Conservation (phyloP, 2,329 filamentous ascomycete species). For the Penicillium sp. region DNA sequence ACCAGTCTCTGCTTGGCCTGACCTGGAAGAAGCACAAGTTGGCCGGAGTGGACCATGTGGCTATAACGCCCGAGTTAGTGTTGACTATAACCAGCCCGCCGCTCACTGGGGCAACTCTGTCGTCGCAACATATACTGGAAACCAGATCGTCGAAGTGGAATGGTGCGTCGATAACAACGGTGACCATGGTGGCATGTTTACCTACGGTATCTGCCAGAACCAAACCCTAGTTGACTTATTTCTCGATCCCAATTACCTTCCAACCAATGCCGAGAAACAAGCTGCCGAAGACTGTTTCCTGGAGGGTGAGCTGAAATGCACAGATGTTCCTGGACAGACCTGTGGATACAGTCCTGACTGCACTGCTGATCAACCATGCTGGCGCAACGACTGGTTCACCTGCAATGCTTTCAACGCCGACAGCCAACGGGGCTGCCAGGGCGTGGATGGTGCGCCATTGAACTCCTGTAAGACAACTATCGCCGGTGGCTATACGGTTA, state of each 20-base stretch:
- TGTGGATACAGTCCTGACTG: conserved; percentile 53
- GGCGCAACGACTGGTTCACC: conserved; percentile 55
- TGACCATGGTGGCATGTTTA: conserved; percentile 58
- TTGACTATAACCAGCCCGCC: conserved; percentile 53
- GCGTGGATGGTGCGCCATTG: conserved; percentile 46
- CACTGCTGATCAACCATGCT: conserved; percentile 44
- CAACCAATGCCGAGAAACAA: conserved; percentile 53
- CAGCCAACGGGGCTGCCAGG: conserved; percentile 32
- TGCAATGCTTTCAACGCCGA: conserved; percentile 33
- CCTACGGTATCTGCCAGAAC: conserved; percentile 54
- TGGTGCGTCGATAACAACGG: conserved; percentile 60
- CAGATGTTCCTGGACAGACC: conserved; percentile 49
- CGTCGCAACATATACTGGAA: conserved; percentile 47
- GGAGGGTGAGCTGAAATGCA: conserved; percentile 48
- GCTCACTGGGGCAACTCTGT: conserved; percentile 45
- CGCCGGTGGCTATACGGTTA: conserved; percentile 53
- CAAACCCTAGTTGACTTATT: conserved; percentile 53
- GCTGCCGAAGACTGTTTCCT: conserved; percentile 54
- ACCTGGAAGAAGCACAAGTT: conserved; percentile 46
- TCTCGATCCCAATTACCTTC: conserved; percentile 47
- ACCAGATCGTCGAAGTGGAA: conserved; percentile 49
- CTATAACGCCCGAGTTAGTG: conserved; percentile 52
- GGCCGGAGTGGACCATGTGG: conserved; percentile 52
- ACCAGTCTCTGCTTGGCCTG: conserved; percentile 52
- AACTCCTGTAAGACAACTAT: conserved; percentile 52